Evolutionary conservation across 176 grass and related monocot species (phyloP).

Genomic region (Urochloa ruziziensis): DNA sequence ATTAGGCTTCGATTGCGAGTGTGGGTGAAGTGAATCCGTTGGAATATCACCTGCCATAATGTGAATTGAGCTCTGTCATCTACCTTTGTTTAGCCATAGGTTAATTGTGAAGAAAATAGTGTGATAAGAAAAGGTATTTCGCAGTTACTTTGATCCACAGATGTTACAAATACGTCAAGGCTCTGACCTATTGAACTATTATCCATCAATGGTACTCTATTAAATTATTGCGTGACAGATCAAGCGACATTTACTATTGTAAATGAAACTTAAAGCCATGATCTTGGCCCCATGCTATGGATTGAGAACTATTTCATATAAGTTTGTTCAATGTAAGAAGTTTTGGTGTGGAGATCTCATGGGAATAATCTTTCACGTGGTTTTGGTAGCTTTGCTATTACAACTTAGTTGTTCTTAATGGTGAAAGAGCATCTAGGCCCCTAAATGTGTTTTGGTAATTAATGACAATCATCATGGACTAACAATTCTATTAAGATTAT

Average conservation of each 20-base stretch:
- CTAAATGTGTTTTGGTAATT: no score
- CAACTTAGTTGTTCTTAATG: neutral
- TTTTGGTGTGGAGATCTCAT: neutral
- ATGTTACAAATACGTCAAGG: neutral
- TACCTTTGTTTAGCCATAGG: neutral
- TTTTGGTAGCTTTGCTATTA: neutral
- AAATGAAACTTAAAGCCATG: neutral
- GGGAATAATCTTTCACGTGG: neutral
- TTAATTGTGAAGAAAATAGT: neutral
- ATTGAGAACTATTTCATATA: neutral
- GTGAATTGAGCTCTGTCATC: neutral
- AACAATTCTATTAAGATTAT: no score
- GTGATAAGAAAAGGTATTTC: no score
- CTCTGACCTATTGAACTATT: neutral
- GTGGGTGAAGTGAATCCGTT: neutral
- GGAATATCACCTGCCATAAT: neutral
- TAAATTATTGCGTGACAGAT: neutral
- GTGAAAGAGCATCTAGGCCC: no score
- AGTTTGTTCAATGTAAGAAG: neutral
- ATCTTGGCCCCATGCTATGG: neutral
- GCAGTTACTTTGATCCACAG: neutral
- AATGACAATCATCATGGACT: no score
- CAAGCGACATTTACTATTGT: neutral
- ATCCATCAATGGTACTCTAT: neutral
- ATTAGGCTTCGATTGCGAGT: neutral